Conservation (phyloP, 1,139 yeast species). For the Debaryomycetaceae sp. region DNA sequence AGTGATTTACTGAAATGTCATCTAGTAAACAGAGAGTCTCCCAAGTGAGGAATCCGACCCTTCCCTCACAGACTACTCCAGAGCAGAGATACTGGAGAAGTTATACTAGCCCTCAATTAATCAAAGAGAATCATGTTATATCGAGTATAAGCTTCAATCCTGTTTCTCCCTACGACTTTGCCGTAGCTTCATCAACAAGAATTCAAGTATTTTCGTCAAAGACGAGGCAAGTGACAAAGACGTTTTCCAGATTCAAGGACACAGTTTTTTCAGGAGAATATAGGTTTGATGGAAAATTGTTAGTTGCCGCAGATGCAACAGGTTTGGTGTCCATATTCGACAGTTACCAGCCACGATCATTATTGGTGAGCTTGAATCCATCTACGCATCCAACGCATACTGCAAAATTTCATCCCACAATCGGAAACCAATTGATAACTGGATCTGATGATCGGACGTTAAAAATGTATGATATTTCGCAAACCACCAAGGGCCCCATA, state of each 20-base stretch:
- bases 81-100: conserved; percentile 96
- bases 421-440: conserved; percentile 69
- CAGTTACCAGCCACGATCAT: conserved; percentile 71
- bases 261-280: conserved; percentile 84
- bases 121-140: conserved; percentile 91
- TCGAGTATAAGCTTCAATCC: conserved; percentile 88
- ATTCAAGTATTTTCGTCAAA: conserved; percentile 90
- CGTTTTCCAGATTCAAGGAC: conserved; percentile 88
- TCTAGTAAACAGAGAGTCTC: conserved; percentile 68
- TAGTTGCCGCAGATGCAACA: conserved; percentile 86
- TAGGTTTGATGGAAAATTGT: conserved; percentile 74
- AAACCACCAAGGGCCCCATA: conserved; percentile 61
- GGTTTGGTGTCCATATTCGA: conserved; percentile 85
- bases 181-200: conserved; percentile 87
- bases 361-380: conserved; percentile 76
- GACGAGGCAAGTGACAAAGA: conserved; percentile 85
- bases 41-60: conserved; percentile 67
- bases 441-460: conserved; percentile 91
- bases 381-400: conserved; percentile 88
- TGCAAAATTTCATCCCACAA: conserved; percentile 82
- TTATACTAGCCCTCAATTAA: conserved; percentile 75
- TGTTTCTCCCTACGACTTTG: conserved; percentile 83
- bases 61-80: conserved; percentile 80
- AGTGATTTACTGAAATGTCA: conserved; percentile 52
- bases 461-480: conserved; percentile 84